phyloP scores from a whole-genome alignment of 23 red algal genomes.

The Gracilaria domingensis region DNA sequence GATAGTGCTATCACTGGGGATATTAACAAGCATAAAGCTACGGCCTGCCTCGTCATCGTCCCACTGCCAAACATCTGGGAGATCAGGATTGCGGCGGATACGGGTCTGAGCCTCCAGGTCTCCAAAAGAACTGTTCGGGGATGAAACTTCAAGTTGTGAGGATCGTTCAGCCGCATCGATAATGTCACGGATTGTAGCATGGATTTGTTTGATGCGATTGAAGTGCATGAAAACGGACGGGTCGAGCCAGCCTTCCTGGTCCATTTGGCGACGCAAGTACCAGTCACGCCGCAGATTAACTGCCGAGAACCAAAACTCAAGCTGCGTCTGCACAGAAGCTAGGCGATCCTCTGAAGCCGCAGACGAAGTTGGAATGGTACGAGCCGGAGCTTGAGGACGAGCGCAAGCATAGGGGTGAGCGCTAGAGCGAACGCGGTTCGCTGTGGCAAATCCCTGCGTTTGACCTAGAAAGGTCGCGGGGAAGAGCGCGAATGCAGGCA shows the following conservation, averaged over 20 bases:
- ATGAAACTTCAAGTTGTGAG: slow-evolving; percentile 43
- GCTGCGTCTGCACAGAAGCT: slow-evolving; percentile 19
- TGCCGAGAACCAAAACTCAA: slow-evolving; percentile 72
- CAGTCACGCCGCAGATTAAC: slow-evolving; percentile 61
- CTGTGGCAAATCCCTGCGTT: not conserved
- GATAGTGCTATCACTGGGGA: slow-evolving; percentile 41
- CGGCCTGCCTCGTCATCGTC: slow-evolving; percentile 25
- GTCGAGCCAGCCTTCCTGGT: slow-evolving; percentile 54
- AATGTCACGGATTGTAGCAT: slow-evolving; percentile 35
- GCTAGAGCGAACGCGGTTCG: not conserved
- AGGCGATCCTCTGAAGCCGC: slow-evolving; percentile 18
- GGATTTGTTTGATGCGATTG: slow-evolving; percentile 45
- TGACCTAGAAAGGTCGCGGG: slow-evolving; percentile 7
- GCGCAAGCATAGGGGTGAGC: not conserved
- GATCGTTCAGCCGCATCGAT: slow-evolving; percentile 34
- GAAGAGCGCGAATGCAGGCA: slow-evolving; percentile 1
- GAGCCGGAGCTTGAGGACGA: not conserved
- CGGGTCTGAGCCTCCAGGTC: slow-evolving; percentile 48
- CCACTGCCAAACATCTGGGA: slow-evolving; percentile 14
- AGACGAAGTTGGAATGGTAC: not conserved
- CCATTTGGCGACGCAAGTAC: slow-evolving; percentile 63
- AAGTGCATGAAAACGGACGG: slow-evolving; percentile 52
- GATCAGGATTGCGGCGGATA: slow-evolving; percentile 14
- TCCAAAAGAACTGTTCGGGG: slow-evolving; percentile 44
- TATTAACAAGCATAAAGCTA: slow-evolving; percentile 42